Conservation (phyloP, 495 filamentous ascomycete genomes). For the Corynascus novoguineensis region DNA sequence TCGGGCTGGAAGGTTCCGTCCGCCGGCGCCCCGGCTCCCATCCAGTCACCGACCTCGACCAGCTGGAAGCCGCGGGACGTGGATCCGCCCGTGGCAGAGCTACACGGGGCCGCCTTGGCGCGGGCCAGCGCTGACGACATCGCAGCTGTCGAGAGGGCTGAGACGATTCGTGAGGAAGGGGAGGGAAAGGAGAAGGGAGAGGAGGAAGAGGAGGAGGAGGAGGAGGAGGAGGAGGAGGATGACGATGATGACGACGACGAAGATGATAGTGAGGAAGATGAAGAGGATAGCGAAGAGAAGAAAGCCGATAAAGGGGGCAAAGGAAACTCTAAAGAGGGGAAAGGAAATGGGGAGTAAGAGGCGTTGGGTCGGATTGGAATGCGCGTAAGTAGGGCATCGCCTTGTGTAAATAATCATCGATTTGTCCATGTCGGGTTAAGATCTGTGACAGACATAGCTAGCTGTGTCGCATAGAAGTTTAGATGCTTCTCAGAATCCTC, state of each 20-base stretch:
- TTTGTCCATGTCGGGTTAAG: neutral
- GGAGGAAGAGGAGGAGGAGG: constrained; percentile 24
- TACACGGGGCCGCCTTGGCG: constrained; percentile 29
- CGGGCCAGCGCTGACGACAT: constrained; percentile 33
- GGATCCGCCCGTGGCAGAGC: constrained; percentile 29
- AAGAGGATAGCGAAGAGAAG: constrained; percentile 16
- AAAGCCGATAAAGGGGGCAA: constrained; percentile 32
- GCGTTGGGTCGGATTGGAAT: too few species aligned
- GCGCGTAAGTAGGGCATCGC: too few species aligned
- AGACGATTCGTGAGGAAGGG: constrained; percentile 35
- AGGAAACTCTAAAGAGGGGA: constrained; percentile 27
- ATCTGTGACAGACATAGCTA: too few species aligned
- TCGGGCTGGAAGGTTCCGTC: constrained; percentile 27
- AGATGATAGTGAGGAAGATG: neutral
- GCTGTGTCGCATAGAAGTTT: too few species aligned
- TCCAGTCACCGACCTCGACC: constrained; percentile 44
- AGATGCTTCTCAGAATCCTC: too few species aligned
- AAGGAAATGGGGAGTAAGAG: constrained; percentile 11
- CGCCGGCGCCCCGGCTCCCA: constrained; percentile 5
- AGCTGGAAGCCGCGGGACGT: constrained; percentile 43
- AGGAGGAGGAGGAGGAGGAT: constrained; percentile 29
- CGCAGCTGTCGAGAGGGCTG: constrained; percentile 34
- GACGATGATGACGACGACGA: constrained; percentile 23
- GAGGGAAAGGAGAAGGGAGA: constrained; percentile 25
- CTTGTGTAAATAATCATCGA: too few species aligned